Evolutionary conservation across 2,329 filamentous ascomycete species (phyloP).

Genomic region (Incumbomyces lentus): DNA sequence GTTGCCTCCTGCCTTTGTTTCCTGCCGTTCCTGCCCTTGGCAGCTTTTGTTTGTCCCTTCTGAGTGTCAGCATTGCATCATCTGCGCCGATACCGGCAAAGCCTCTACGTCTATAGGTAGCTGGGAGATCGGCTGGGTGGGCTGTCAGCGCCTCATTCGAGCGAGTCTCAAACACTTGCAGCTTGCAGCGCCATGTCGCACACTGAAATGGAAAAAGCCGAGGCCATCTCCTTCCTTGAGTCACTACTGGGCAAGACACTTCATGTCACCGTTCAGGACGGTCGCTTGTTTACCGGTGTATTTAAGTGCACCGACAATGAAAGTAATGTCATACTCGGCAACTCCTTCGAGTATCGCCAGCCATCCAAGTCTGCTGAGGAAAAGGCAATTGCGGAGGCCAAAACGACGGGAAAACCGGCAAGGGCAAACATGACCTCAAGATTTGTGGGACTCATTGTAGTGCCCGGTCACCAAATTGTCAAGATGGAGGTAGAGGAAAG

Average conservation of each 20-base stretch:
- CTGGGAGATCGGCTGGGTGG: no score
- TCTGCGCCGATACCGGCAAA: background rate
- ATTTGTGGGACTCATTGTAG: conserved; percentile 78
- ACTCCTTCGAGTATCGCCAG: conserved; percentile 80
- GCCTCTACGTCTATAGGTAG: no score
- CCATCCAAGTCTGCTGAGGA: conserved; percentile 46
- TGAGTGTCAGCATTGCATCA: background rate
- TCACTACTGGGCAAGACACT: conserved; percentile 20
- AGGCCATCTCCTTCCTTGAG: conserved; percentile 18
- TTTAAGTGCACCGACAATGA: conserved; percentile 95
- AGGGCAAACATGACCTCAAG: conserved; percentile 69
- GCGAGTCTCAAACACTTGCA: no score
- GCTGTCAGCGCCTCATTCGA: no score
- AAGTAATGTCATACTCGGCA: conserved; percentile 73
- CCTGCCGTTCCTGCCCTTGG: no score
- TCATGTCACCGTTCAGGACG: conserved; percentile 18
- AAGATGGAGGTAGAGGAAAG: conserved; percentile 78
- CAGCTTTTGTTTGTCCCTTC: no score
- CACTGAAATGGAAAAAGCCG: conserved; percentile 15
- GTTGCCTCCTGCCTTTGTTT: no score
- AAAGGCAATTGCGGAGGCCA: conserved; percentile 30
- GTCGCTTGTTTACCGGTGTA: conserved; percentile 73
- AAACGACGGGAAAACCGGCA: conserved; percentile 32
- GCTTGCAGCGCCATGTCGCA: background rate
- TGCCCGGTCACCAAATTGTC: conserved; percentile 74